Percentiles rank a stretch among this genome's conserved stretches.
Evolutionary conservation across 2,329 filamentous ascomycete genomes (phyloP).

Genomic region (Ambrosiella beaveri): DNA sequence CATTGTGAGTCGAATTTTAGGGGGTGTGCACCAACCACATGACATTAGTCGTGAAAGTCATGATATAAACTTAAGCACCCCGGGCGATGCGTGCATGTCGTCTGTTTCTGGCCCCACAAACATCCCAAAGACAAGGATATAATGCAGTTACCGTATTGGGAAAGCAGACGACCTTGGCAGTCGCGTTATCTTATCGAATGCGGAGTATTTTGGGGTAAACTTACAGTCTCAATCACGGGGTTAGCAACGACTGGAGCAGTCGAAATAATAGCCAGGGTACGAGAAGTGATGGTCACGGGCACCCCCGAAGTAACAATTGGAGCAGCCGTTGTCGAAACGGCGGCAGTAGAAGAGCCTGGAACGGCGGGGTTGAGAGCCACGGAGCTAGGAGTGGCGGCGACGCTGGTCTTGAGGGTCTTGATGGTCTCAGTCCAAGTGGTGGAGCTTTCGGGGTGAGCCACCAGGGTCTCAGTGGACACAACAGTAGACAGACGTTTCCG

Average conservation of each 20-base stretch:
- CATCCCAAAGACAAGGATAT: background rate
- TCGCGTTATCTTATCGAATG: no score
- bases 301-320: background rate
- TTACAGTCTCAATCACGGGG: slow-evolving; percentile 6
- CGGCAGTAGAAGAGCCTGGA: background rate
- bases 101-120: no score
- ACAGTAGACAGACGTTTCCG: background rate
- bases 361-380: background rate
- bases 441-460: background rate
- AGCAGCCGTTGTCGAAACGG: background rate
- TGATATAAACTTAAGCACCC: no score
- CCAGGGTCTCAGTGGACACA: background rate
- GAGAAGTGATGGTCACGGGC: background rate
- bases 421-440: background rate
- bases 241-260: slow-evolving; percentile 1
- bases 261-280: background rate
- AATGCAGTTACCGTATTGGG: background rate
- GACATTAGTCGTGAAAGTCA: no score
- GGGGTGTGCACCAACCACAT: no score
- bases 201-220: background rate
- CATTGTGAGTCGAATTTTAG: no score
- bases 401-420: background rate
- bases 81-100: no score
- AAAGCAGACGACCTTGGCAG: no score
- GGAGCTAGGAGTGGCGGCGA: background rate